These are phyloP conservation scores for Globisporangium heterothallicum DNA, from an alignment of 352 stramenopile species.

Conservation along the genomic window DNA sequence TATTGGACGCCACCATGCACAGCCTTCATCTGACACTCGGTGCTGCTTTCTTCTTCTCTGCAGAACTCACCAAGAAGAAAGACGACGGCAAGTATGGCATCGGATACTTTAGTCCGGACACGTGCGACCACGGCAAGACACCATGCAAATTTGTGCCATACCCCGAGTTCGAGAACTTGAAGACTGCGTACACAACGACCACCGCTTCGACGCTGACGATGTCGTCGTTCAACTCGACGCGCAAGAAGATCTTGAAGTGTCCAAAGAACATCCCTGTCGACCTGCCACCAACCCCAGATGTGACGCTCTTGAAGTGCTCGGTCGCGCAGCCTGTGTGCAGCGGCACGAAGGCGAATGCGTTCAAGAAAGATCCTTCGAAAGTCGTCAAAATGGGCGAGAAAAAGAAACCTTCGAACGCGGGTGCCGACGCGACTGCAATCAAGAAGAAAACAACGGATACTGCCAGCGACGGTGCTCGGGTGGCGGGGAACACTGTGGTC, in stretches of 20 bases:
- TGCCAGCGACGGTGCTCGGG: neutral
- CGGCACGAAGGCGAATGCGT: conserved; percentile 44
- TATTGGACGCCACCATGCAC: too few relatives aligned
- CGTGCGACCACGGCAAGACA: conserved; percentile 37
- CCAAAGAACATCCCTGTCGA: conserved; percentile 7
- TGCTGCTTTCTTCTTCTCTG: neutral
- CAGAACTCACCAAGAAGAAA: conserved; percentile 23
- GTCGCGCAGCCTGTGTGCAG: conserved; percentile 46
- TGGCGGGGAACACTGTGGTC: neutral
- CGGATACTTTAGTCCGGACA: conserved; percentile 38
- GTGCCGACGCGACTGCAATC: neutral
- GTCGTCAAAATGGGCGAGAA: conserved; percentile 10
- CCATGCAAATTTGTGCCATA: conserved; percentile 39
- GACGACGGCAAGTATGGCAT: conserved; percentile 41
- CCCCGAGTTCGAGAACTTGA: conserved; percentile 45
- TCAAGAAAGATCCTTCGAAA: conserved; percentile 25
- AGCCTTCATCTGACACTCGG: too few relatives aligned
- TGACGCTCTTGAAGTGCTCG: conserved; percentile 24
- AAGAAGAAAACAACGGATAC: neutral
- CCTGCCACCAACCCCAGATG: neutral
- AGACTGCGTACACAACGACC: conserved; percentile 46
- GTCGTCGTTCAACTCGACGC: conserved; percentile 22
- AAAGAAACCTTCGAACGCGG: conserved; percentile 1
- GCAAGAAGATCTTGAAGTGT: conserved; percentile 21
- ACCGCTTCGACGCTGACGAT: conserved; percentile 33